Percentiles rank a stretch among this genome's conserved stretches.
Evolutionary conservation across 257 asterid species (phyloP).

Genomic region (Euphrasia confusa): DNA sequence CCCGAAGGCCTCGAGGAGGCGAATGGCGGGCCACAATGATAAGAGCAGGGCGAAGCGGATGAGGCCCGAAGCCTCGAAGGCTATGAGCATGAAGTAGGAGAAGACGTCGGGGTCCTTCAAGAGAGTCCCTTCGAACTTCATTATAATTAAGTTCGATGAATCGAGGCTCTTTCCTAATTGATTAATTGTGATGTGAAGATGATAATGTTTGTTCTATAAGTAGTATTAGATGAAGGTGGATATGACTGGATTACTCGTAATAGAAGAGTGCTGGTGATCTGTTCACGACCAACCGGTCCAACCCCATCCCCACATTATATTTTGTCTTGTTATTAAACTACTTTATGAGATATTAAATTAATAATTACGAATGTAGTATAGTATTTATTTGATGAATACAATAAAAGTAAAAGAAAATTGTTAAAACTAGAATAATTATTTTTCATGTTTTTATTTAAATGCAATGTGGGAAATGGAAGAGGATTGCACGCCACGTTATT

Average conservation of each 20-base stretch:
- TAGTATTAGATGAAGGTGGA: constrained; percentile 41
- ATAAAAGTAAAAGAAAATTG: too few species aligned
- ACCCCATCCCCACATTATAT: too few species aligned
- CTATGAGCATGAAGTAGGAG: constrained; percentile 80
- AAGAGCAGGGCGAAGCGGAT: constrained; percentile 55
- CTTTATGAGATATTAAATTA: too few species aligned
- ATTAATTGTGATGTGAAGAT: too few species aligned
- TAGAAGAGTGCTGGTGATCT: constrained; percentile 39
- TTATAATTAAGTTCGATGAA: too few species aligned
- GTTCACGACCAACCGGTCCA: constrained; percentile 40
- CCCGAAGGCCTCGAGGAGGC: constrained; percentile 46
- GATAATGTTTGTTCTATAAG: too few species aligned
- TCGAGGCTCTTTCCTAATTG: too few species aligned
- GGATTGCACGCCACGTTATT: constrained; percentile 45
- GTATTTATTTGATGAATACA: too few species aligned
- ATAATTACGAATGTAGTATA: too few species aligned
- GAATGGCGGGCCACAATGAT: constrained; percentile 54
- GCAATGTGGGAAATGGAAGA: background rate
- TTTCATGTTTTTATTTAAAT: too few species aligned
- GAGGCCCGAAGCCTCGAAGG: constrained; percentile 82
- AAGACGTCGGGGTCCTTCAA: constrained; percentile 54
- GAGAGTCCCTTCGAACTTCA: constrained; percentile 71
- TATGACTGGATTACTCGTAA: constrained; percentile 42
- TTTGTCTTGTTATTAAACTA: too few species aligned
- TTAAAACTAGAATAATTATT: too few species aligned